Evolutionary conservation across 805 yeast genomes (phyloP), one percentile per base, ranked within the genome.

Genomic region (Schwanniomyces occidentalis): DNA sequence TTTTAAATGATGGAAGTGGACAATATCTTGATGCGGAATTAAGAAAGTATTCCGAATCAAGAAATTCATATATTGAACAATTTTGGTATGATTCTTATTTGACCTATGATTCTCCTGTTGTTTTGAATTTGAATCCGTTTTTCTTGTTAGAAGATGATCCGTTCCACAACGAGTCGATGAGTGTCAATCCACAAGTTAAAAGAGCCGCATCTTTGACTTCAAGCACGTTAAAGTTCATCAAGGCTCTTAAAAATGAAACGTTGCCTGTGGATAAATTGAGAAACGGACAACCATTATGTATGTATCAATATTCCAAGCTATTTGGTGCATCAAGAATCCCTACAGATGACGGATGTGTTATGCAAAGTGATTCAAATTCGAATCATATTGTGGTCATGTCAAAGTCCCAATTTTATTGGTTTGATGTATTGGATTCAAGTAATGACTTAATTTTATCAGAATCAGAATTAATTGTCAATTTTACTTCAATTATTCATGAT

Each of bases 61-160:
- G 87, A 42, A 79, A 85, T 32, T 82, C 95, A 2, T 89, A 85
- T 57, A 89, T 89, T 44, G 96, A 89, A 61, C 95, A 89, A 58
- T 89, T 89, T 58, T 89, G 96, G 96, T 89, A 78, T 59, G 96
- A 89, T 55, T 79, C 95, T 1, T 89, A 89, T 58, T 69, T 89
- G 46, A 82, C 82, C 57, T 86, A 85, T 57, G 96, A 89, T 58
- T 81, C 86, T 8, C 89, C 93, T 0, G 95, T 89, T 24, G 97
- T 89, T n/a, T 71, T 89, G 42, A 89, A 89, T 59, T 74, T 89
- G 48, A 89, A 89, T 52, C 97, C 97, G 0, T 89, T 86, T 54
- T 88, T 89, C 58, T 75, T 88, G 48, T 72, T 89, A 41, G 95
- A 89, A 56, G 96, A 89, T 53, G 96, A 89, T 51, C 95, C 96